Conservation (phyloP, 2,329 filamentous ascomycete species). For the Penicillium carneum region DNA sequence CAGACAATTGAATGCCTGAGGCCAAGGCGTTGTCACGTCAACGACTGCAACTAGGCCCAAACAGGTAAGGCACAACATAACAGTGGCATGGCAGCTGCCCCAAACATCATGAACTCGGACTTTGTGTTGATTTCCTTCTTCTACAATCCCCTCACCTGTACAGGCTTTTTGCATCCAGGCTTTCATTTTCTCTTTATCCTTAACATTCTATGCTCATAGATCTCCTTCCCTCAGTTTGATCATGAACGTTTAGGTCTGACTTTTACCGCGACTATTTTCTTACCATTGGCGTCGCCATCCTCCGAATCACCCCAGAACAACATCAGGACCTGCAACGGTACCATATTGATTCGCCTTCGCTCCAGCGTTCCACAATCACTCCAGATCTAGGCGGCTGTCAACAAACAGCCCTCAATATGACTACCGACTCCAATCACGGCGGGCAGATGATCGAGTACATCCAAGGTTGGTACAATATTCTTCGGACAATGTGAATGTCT, state of each 20-base stretch:
- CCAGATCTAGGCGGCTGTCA: not conserved
- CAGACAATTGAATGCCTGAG: conserved; percentile 33
- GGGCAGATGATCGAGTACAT: conserved; percentile 96
- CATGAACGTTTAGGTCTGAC: conserved; percentile 41
- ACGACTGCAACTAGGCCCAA: conserved; percentile 45
- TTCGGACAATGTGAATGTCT: conserved; percentile 46
- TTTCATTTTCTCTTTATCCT: conserved; percentile 32
- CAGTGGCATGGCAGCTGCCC: conserved; percentile 49
- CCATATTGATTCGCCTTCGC: conserved; percentile 11
- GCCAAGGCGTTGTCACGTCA: conserved; percentile 50
- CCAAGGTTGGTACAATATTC: conserved; percentile 69
- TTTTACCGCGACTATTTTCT: conserved; percentile 24
- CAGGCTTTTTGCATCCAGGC: conserved; percentile 2
- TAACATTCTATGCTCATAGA: conserved; percentile 27
- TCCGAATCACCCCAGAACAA: conserved; percentile 17
- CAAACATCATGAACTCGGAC: conserved; percentile 43
- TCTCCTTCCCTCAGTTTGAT: conserved; percentile 25
- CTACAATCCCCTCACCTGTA: conserved; percentile 31
- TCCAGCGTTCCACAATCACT: conserved; percentile 15
- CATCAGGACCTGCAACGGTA: conserved; percentile 11
- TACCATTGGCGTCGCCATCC: conserved; percentile 23
- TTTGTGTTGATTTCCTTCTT: conserved; percentile 32
- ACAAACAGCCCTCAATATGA: conserved; percentile 49
- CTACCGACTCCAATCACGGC: conserved; percentile 66
- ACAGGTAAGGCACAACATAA: conserved; percentile 49